Conservation (phyloP, 208 protist genomes). For the Leishmania arabica region DNA sequence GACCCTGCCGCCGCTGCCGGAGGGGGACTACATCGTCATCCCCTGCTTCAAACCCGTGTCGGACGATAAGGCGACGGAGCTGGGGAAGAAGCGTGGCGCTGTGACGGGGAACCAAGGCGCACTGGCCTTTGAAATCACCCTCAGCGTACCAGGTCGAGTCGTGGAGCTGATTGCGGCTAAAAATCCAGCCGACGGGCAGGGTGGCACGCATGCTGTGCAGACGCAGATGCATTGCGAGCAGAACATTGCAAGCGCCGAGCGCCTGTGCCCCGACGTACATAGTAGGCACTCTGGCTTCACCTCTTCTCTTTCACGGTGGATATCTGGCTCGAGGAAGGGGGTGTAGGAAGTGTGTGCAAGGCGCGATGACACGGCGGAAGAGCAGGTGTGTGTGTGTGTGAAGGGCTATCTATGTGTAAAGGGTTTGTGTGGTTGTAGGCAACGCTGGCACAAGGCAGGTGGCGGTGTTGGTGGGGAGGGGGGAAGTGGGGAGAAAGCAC, state of each 20-base stretch:
- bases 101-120: background rate
- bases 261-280: background rate
- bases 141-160: background rate
- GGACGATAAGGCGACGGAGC: constrained; percentile 38
- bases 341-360: background rate
- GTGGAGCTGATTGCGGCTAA: constrained; percentile 2
- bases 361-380: background rate
- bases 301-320: constrained; percentile 2
- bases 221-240: background rate
- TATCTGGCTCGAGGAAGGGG: background rate
- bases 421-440: background rate
- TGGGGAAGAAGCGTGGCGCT: constrained; percentile 40
- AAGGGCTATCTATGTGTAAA: background rate
- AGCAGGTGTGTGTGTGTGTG: background rate
- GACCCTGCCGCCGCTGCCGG: constrained; percentile 47
- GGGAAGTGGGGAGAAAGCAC: too few relatives aligned
- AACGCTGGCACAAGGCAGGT: background rate
- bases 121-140: background rate
- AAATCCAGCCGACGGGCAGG: background rate
- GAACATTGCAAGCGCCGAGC: background rate
- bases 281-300: background rate
- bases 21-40: constrained; percentile 75
- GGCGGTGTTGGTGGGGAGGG: background rate
- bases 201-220: background rate
- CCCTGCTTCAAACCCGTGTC: constrained; percentile 26